A percentile compares a stretch with the other conserved stretches of the same genome.
phyloP scores from a whole-genome alignment of 768 basidiomycete species.

The Phanerodontia chrysosporium region DNA sequence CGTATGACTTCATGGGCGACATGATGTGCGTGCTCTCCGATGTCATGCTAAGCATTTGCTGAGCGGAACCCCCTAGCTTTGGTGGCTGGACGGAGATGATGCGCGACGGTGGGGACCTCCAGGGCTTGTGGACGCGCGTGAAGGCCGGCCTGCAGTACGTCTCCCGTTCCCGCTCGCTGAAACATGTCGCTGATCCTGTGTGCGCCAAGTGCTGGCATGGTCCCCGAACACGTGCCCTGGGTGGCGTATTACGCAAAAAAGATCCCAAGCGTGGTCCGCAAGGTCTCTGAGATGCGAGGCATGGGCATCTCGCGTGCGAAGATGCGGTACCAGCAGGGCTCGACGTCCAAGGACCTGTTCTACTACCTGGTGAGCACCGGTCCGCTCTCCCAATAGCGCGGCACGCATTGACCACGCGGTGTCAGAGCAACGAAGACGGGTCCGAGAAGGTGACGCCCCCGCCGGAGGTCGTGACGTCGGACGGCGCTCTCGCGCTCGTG shows the following conservation, averaged over 20 bases:
- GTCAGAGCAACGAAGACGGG: slow-evolving; percentile 34
- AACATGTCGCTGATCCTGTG: too few relatives aligned
- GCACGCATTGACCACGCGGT: not conserved
- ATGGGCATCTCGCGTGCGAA: slow-evolving; percentile 15
- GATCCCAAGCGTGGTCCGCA: slow-evolving; percentile 10
- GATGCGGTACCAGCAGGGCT: slow-evolving; percentile 19
- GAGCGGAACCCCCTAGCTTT: too few relatives aligned
- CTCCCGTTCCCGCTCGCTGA: not conserved
- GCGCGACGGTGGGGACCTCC: slow-evolving; percentile 29
- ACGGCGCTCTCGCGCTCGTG: slow-evolving; percentile 35
- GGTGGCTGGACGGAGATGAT: slow-evolving; percentile 35
- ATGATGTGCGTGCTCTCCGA: slow-evolving; percentile 3
- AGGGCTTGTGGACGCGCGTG: slow-evolving; percentile 27
- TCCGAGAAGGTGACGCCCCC: slow-evolving; percentile 32
- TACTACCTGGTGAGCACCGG: slow-evolving; percentile 38
- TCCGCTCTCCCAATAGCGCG: not conserved
- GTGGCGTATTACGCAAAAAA: slow-evolving; percentile 5
- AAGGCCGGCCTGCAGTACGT: slow-evolving; percentile 27
- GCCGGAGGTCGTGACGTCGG: slow-evolving; percentile 30
- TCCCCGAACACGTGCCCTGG: slow-evolving; percentile 12
- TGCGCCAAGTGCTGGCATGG: slow-evolving; percentile 5
- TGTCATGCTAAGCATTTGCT: too few relatives aligned
- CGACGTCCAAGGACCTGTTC: slow-evolving; percentile 30
- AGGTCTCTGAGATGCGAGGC: slow-evolving; percentile 17
- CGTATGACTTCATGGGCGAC: slow-evolving; percentile 21